Percentiles rank a stretch among this genome's conserved stretches.
Conservation (phyloP, 345 rosid genomes). For the Brassica incana region DNA sequence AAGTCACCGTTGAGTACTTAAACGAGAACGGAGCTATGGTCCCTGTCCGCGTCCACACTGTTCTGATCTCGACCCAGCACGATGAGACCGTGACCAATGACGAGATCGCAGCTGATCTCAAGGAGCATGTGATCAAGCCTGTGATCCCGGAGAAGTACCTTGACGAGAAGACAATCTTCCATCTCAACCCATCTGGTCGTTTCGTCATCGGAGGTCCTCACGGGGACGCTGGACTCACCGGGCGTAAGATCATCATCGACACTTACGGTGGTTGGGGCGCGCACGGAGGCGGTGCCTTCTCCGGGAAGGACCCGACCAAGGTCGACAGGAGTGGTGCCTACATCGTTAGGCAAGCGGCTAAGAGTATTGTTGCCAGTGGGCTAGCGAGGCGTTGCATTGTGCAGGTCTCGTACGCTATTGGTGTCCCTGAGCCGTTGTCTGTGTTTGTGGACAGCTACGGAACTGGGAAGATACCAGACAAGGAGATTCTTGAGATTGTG, state of each 20-base stretch:
- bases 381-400: slow-evolving; percentile 41
- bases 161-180: slow-evolving; percentile 83
- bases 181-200: slow-evolving; percentile 80
- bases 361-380: slow-evolving; percentile 46
- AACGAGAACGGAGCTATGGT: slow-evolving; percentile 47
- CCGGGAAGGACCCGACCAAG: slow-evolving; percentile 77
- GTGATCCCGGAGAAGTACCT: slow-evolving; percentile 74
- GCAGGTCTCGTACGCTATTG: slow-evolving; percentile 45
- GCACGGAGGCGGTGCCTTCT: slow-evolving; percentile 85
- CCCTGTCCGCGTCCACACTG: slow-evolving; percentile 46
- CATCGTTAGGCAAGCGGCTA: slow-evolving; percentile 56
- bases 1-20: slow-evolving; percentile 43
- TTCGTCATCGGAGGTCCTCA: slow-evolving; percentile 83
- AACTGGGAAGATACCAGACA: slow-evolving; percentile 44
- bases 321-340: slow-evolving; percentile 82
- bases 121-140: slow-evolving; percentile 65
- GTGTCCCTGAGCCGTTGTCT: slow-evolving; percentile 48
- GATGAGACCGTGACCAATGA: slow-evolving; percentile 48
- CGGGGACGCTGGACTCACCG: slow-evolving; percentile 83
- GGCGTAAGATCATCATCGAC: slow-evolving; percentile 80
- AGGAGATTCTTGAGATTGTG: slow-evolving; percentile 44
- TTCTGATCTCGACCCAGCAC: slow-evolving; percentile 44
- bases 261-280: slow-evolving; percentile 86
- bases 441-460: slow-evolving; percentile 44
- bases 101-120: slow-evolving; percentile 47